Percentiles rank a stretch among this genome's conserved stretches.
Conservation (phyloP, 2,329 filamentous ascomycete genomes). For the Apiospora arundinis region DNA sequence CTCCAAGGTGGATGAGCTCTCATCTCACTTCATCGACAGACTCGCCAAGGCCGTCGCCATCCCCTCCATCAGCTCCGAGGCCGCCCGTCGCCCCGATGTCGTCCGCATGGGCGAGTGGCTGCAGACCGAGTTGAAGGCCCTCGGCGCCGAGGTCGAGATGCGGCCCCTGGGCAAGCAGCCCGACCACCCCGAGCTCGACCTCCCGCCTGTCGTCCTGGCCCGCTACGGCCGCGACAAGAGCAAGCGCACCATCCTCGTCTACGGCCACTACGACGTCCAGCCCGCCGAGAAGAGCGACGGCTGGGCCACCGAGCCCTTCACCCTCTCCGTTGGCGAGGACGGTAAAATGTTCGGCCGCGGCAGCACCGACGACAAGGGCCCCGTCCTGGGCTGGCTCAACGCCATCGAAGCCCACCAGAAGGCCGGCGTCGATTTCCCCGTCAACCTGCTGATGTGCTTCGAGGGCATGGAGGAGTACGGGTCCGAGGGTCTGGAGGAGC, state of each 20-base stretch:
- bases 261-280: constrained; percentile 99
- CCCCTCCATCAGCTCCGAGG: constrained; percentile 91
- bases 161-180: constrained; percentile 90
- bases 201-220: constrained; percentile 90
- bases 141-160: constrained; percentile 88
- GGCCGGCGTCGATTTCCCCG: constrained; percentile 91
- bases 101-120: constrained; percentile 96
- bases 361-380: constrained; percentile 96
- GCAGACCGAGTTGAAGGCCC: constrained; percentile 77
- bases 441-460: constrained; percentile 99
- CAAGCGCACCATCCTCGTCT: constrained; percentile 95
- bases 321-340: constrained; percentile 84
- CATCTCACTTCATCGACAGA: constrained; percentile 85
- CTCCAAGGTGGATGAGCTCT: constrained; percentile 83
- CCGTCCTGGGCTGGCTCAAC: constrained; percentile 96
- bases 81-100: constrained; percentile 87
- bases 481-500: constrained; percentile 93
- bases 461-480: constrained; percentile 99
- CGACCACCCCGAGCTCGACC: constrained; percentile 85
- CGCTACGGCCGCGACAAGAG: constrained; percentile 91
- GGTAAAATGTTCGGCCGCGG: constrained; percentile 96
- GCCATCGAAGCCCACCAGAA: constrained; percentile 98
- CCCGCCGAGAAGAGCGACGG: constrained; percentile 92
- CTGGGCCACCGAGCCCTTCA: constrained; percentile 95
- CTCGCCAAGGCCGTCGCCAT: constrained; percentile 93